phyloP scores from a whole-genome alignment of 768 basidiomycete genomes.

The Cubamyces sp. region DNA sequence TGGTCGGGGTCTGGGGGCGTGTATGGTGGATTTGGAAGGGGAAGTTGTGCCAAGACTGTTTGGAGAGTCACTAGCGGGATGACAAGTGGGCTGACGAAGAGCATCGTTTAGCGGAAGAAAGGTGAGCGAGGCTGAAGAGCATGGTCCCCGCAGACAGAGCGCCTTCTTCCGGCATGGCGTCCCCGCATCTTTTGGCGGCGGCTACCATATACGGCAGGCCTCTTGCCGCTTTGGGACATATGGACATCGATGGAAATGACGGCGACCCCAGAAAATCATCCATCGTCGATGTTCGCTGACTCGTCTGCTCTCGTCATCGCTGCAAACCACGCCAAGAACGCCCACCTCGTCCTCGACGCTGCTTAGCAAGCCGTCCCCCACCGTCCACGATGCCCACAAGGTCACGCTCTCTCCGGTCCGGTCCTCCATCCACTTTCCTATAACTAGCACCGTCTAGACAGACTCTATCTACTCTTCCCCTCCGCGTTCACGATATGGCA shows the following conservation, averaged over 20 bases:
- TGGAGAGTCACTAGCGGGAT: constrained; percentile 4
- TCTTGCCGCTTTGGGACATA: not conserved
- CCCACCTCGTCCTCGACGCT: not conserved
- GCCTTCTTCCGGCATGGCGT: constrained; percentile 1
- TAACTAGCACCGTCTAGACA: constrained; percentile 1
- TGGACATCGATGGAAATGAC: not conserved
- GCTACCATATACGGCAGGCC: constrained; percentile 7
- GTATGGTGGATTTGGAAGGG: constrained; percentile 67
- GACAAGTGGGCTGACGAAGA: not conserved
- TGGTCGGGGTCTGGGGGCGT: constrained; percentile 61
- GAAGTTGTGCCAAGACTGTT: constrained; percentile 48
- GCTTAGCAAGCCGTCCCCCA: constrained; percentile 12
- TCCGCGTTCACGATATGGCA: constrained; percentile 17
- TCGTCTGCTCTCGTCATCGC: constrained; percentile 2
- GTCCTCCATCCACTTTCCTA: not conserved
- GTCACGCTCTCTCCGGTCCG: constrained; percentile 10
- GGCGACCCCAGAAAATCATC: not conserved
- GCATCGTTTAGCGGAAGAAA: constrained; percentile 6
- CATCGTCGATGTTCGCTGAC: too few relatives aligned
- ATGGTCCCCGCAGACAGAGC: not conserved
- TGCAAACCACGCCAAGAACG: not conserved
- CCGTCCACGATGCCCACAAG: not conserved
- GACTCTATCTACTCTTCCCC: not conserved
- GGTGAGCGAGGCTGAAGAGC: not conserved
- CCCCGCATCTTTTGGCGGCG: constrained; percentile 3